phyloP scores from a whole-genome alignment of 441 rosid species.

The Eutrema salsugineum region DNA sequence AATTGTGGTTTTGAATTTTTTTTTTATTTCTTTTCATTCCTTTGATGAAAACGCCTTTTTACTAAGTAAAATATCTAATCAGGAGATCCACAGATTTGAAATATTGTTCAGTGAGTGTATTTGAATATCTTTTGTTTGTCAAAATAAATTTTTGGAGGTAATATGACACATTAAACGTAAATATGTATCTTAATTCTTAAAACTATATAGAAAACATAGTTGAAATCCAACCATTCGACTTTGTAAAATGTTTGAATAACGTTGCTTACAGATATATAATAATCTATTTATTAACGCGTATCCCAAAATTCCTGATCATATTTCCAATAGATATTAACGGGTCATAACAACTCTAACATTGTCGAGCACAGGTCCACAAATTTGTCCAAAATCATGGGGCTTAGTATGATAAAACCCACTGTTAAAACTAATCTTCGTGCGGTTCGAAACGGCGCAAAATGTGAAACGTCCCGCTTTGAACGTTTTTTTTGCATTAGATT shows the following conservation, averaged over 20 bases:
- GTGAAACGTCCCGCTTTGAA: conserved; percentile 35
- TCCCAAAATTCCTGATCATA: no score
- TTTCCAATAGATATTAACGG: no score
- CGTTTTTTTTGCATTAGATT: conserved; percentile 40
- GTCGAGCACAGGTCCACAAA: conserved; percentile 69
- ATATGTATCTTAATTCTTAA: background rate
- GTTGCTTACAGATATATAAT: background rate
- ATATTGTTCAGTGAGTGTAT: background rate
- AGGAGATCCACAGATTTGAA: background rate
- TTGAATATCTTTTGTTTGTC: background rate
- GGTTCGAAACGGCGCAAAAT: conserved; percentile 36
- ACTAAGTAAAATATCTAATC: background rate
- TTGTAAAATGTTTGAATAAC: background rate
- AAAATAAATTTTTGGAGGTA: background rate
- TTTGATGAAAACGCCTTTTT: background rate
- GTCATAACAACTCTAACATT: conserved; percentile 36
- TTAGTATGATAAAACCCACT: conserved; percentile 59
- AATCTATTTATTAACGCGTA: no score
- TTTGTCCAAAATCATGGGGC: conserved; percentile 52
- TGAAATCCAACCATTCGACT: background rate
- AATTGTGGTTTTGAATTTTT: background rate
- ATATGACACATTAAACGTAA: background rate
- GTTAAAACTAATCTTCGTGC: conserved; percentile 52
- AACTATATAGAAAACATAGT: background rate
- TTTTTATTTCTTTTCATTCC: background rate